Conservation (phyloP, 2,329 filamentous ascomycete genomes). For the Aureobasidium sp. region DNA sequence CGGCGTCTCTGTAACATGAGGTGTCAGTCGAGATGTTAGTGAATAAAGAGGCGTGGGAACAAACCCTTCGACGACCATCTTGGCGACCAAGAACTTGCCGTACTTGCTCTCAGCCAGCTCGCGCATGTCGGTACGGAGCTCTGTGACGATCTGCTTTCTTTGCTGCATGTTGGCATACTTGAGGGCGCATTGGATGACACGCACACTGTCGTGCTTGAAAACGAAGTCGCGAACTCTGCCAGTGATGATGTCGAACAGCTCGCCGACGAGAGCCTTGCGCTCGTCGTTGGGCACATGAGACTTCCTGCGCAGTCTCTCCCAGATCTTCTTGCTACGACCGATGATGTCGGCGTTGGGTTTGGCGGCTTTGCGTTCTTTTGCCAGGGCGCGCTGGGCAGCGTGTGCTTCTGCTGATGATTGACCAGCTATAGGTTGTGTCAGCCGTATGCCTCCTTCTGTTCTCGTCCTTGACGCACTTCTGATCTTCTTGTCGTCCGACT, state of each 20-base stretch:
- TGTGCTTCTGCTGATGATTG: constrained; percentile 79
- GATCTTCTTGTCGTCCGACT: constrained; percentile 18
- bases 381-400: constrained; percentile 83
- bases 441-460: neutral
- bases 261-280: constrained; percentile 75
- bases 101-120: constrained; percentile 90
- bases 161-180: constrained; percentile 88
- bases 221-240: constrained; percentile 92
- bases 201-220: constrained; percentile 96
- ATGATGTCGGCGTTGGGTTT: constrained; percentile 92
- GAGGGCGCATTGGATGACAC: constrained; percentile 91
- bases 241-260: constrained; percentile 86
- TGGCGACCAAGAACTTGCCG: constrained; percentile 94
- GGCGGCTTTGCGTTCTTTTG: constrained; percentile 79
- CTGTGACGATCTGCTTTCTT: constrained; percentile 75
- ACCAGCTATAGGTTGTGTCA: constrained; percentile 4
- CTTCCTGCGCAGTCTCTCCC: constrained; percentile 88
- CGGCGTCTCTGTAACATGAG: constrained; percentile 52
- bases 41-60: constrained; percentile 15
- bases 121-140: constrained; percentile 78
- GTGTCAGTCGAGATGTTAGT: neutral
- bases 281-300: constrained; percentile 89
- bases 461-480: constrained; percentile 14
- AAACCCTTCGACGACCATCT: constrained; percentile 76
- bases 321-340: constrained; percentile 86